phyloP scores from a whole-genome alignment of 306 rosid species.

The Lithocarpus polystachyus region DNA sequence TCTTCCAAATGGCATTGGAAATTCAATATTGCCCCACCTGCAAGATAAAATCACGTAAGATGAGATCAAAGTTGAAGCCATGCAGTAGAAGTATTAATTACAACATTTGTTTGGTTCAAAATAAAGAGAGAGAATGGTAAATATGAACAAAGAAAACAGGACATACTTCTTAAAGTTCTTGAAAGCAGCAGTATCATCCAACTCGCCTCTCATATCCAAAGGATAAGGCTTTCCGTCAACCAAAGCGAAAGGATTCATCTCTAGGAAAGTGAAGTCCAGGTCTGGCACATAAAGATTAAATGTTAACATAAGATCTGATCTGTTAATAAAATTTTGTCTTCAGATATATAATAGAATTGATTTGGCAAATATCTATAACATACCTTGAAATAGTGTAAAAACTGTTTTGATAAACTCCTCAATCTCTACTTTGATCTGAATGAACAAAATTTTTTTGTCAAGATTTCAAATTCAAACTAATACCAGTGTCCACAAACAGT shows the following conservation, averaged over 20 bases:
- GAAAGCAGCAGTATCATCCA: constrained; percentile 95
- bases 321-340: neutral
- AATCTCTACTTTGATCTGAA: constrained; percentile 73
- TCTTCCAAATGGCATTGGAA: constrained; percentile 95
- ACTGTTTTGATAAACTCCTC: constrained; percentile 74
- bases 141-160: constrained; percentile 13
- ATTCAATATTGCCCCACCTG: constrained; percentile 89
- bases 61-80: constrained; percentile 2
- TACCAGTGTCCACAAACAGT: neutral
- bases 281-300: constrained; percentile 46
- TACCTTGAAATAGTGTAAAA: constrained; percentile 86
- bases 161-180: constrained; percentile 91
- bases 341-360: neutral
- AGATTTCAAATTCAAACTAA: constrained; percentile 1
- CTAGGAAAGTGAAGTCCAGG: constrained; percentile 96
- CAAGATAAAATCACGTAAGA: constrained; percentile 24
- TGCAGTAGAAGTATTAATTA: constrained; percentile 4
- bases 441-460: constrained; percentile 7
- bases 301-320: neutral
- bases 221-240: constrained; percentile 95
- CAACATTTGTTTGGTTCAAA: constrained; percentile 3
- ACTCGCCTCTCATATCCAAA: constrained; percentile 98
- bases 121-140: constrained; percentile 7
- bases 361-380: constrained; percentile 6
- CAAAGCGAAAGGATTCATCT: constrained; percentile 93